Base-by-base conservation (phyloP, 2,329 filamentous ascomycete genomes). In the Hymenotorrendiella dingleyae region DNA sequence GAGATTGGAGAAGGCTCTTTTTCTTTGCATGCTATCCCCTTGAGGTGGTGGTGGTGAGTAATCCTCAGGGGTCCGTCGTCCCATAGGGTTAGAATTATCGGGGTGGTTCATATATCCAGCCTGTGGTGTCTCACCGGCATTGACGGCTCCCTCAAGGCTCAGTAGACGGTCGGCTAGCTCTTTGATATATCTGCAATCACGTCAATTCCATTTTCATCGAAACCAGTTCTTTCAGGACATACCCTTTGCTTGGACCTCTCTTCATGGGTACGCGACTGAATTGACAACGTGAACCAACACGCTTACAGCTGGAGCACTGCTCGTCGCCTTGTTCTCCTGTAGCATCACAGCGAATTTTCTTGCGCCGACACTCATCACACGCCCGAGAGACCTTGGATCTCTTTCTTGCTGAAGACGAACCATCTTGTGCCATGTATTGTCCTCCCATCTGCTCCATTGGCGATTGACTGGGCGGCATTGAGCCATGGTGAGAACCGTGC, bases 261-360 rank as follows among this genome's bases (percentile, higher is more conserved):
- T 93, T 94, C 72, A 93, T 86, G 1, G 87, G 88, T 41, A 93
- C 82, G 38, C 89, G 78, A 63, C 86, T 94, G 60, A 94, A 95
- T 16, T 89, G 74, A 64, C 89, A 95, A 17, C 72, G 70, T n/a
- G 81, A 76, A n/a, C 77, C 76, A 6, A 86, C 82, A 40, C 87
- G 78, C 42, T 81, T 80, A 62, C 89, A 94, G 57, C 87, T 91
- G 3, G 84, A 85, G 58, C 89, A 95, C 5, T 84, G 81, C 45
- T 81, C 77, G 14, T 84, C 78, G 12, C 80, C 82, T 5, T 75
- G 74, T 60, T 94, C 86, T 7, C 82, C 82, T 47, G 79, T 76
- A 4, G 87, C 85, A 65, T 94, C 88, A 57, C 89, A 95, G 58
- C 88, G 86, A 46, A 94, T 87, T 69, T 91, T 94, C 65, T 94